phyloP scores from a whole-genome alignment of 345 rosid species.

The Gossypium anomalum region DNA sequence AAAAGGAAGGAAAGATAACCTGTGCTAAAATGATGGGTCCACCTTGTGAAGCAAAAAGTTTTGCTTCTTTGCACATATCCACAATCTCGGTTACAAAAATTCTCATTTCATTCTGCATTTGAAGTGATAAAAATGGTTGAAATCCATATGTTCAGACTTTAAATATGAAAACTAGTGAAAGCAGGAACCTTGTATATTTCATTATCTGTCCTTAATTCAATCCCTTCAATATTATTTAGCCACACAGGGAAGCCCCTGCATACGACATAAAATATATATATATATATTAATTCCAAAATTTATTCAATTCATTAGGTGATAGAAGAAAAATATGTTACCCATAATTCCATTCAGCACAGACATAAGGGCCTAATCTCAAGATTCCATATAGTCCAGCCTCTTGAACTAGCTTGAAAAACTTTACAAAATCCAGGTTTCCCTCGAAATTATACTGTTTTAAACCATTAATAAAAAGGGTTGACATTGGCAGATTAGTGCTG shows the following conservation, averaged over 20 bases:
- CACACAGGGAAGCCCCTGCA: constrained; percentile 59
- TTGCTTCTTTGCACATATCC: constrained; percentile 43
- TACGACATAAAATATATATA: neutral
- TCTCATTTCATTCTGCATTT: constrained; percentile 28
- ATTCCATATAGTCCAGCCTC: constrained; percentile 37
- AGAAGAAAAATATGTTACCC: constrained; percentile 31
- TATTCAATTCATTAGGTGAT: too few relatives aligned
- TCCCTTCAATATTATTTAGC: constrained; percentile 37
- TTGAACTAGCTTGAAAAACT: constrained; percentile 39
- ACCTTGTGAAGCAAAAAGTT: constrained; percentile 60
- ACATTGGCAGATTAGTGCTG: neutral
- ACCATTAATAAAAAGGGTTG: neutral
- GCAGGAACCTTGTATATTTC: constrained; percentile 36
- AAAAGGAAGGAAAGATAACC: constrained; percentile 23
- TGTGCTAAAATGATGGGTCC: constrained; percentile 61
- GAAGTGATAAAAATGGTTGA: neutral
- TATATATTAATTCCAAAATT: neutral
- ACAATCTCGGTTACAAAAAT: constrained; percentile 31
- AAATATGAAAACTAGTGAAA: too few relatives aligned
- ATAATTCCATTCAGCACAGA: constrained; percentile 59
- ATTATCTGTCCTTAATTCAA: constrained; percentile 36
- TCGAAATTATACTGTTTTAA: constrained; percentile 33
- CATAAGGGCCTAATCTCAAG: constrained; percentile 51
- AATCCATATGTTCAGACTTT: neutral
- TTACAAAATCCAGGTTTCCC: constrained; percentile 39